phyloP scores from a whole-genome alignment of 2,329 filamentous ascomycete species.

The Amylocarpus encephaloides region DNA sequence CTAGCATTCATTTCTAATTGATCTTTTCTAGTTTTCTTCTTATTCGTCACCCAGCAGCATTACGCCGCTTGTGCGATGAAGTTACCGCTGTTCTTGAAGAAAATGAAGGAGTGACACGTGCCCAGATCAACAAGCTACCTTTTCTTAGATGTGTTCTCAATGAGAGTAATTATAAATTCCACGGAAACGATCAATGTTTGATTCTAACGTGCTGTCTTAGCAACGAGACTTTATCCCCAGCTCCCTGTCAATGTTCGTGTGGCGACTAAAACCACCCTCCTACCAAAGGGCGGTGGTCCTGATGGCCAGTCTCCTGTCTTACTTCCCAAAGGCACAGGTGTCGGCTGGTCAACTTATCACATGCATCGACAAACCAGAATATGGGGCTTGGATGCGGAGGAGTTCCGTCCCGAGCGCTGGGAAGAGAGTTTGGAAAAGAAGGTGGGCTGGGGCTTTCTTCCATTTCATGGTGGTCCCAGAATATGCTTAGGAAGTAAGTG shows the following conservation, averaged over 20 bases:
- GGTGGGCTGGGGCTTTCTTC: conserved; percentile 28
- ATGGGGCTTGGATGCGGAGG: conserved; percentile 35
- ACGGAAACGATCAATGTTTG: background rate
- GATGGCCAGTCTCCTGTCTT: conserved; percentile 25
- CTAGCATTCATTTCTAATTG: too few species aligned
- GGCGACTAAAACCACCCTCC: conserved; percentile 15
- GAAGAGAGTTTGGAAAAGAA: conserved; percentile 29
- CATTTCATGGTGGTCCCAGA: background rate
- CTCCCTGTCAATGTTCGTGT: conserved; percentile 23
- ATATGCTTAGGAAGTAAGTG: background rate
- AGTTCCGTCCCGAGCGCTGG: conserved; percentile 39
- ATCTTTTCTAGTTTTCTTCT: background rate
- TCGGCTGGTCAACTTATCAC: conserved; percentile 23
- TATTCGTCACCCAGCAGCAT: background rate
- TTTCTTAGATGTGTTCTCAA: conserved; percentile 51
- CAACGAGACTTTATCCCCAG: conserved; percentile 34
- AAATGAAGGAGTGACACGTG: conserved; percentile 26
- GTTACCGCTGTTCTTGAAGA: conserved; percentile 19
- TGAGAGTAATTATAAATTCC: conserved; percentile 39
- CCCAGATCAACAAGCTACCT: conserved; percentile 42
- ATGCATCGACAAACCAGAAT: conserved; percentile 35
- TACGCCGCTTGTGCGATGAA: conserved; percentile 24
- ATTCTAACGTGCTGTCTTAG: conserved; percentile 11
- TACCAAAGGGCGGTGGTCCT: conserved; percentile 29
- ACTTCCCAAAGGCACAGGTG: too few species aligned